phyloP scores from a whole-genome alignment of 225 moss, liverwort and hornwort species.

The Marchantia polymorpha region DNA sequence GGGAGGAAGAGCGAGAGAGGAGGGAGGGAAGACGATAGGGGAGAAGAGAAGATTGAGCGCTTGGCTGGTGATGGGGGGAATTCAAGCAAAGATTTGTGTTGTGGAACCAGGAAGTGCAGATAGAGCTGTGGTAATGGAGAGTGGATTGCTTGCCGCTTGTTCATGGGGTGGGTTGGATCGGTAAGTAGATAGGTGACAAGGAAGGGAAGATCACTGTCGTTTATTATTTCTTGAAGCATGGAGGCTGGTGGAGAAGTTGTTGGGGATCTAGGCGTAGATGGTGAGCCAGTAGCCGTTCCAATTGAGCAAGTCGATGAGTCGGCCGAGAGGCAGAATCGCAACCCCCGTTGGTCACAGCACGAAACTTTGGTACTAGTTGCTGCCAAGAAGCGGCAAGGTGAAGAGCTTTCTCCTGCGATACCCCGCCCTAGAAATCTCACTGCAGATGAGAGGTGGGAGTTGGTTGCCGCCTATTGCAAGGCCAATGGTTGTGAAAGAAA shows the following conservation, averaged over 20 bases:
- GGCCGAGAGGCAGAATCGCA: constrained; percentile 37
- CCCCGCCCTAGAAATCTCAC: constrained; percentile 24
- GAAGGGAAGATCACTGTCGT: constrained; percentile 23
- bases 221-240: constrained; percentile 30
- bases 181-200: constrained; percentile 15
- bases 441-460: constrained; percentile 43
- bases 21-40: not conserved
- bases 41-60: not conserved
- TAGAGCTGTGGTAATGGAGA: constrained; percentile 24
- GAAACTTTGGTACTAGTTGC: constrained; percentile 39
- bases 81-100: constrained; percentile 20
- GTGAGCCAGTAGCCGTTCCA: constrained; percentile 27
- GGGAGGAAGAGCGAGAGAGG: not conserved
- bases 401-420: constrained; percentile 28
- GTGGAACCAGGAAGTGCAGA: constrained; percentile 19
- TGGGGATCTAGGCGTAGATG: constrained; percentile 26
- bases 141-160: constrained; percentile 20
- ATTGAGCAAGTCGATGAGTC: constrained; percentile 49
- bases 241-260: constrained; percentile 37
- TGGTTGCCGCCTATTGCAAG: constrained; percentile 34
- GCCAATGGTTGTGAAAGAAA: constrained; percentile 33
- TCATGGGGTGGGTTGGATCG: constrained; percentile 7
- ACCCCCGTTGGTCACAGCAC: constrained; percentile 42
- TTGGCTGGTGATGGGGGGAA: constrained; percentile 8
- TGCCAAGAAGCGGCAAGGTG: constrained; percentile 37